Base-by-base conservation (phyloP, 106 monocot species). In the Dendrobium huoshanense region DNA sequence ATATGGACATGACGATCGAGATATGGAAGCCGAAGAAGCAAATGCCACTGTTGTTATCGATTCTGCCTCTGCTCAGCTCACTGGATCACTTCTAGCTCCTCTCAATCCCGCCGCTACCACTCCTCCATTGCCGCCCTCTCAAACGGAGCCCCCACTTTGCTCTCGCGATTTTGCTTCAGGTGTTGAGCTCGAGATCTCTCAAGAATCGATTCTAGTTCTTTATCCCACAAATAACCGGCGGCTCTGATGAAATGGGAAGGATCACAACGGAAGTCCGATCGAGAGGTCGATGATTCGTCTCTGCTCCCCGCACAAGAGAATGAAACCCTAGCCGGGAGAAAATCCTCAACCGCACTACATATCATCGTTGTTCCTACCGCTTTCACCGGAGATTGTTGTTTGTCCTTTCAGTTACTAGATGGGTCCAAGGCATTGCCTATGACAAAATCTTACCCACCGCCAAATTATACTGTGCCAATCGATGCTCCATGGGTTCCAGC, bases 341-440 rank as follows among this genome's bases (percentile, higher is more conserved):
- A 59, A 22, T n/a, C 51, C 9, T 51, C n/a, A 20, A 4, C 18
- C 2, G 70, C 51, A 29, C 0, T 51, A 13, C 67, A 45, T 25
- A 27, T 0, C 41, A 67, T 47, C 7, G n/a, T 45, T 18, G 56
- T 51, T 1, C 42, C 78, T 41, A 19, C 17, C 4, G 7, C 29
- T 13, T 42, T 51, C 43, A 49, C 33, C 41, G 45, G 17, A 64
- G 80, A 49, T 5, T 51, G 31, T 17, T 22, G 41, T 41, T 59
- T 20, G 40, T 83, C 79, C 78, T 83, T 72, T 20, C 83, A 79
- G 72, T 58, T 79, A 11, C 73, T 79, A 44, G 83, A 78, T 8
- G 83, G 83, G 22, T 78, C 78, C 72, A 83, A 79, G 83, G 72
- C 72, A n/a, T 79, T 78, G 55, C 78, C 73, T 51, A 59, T 56